These are phyloP conservation scores for Striga asiatica DNA, from an alignment of 257 asterid genomes.

Conservation along the genomic window DNA sequence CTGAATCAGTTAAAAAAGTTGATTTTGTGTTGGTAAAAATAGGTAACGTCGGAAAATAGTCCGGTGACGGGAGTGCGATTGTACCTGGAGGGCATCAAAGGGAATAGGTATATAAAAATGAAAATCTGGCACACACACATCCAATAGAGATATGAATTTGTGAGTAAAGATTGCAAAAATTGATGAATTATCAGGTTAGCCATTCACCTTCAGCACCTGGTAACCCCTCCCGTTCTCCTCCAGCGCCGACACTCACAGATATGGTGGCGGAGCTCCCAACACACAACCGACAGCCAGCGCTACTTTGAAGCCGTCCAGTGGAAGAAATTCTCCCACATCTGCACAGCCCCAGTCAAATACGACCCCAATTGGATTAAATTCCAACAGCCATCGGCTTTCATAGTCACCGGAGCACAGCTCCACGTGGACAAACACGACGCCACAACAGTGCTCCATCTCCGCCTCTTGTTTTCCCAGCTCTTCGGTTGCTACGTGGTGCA, in stretches of 20 bases:
- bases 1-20: no score
- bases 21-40: neutral
- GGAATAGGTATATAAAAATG: slow-evolving; percentile 68
- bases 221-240: slow-evolving; percentile 45
- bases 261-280: slow-evolving; percentile 53
- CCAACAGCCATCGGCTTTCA: slow-evolving; percentile 33
- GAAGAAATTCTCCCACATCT: slow-evolving; percentile 68
- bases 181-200: slow-evolving; percentile 50
- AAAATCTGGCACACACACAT: neutral
- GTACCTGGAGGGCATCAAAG: slow-evolving; percentile 71
- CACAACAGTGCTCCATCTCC: slow-evolving; percentile 46
- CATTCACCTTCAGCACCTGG: slow-evolving; percentile 62
- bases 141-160: no score
- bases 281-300: slow-evolving; percentile 32
- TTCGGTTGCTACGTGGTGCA: slow-evolving; percentile 36
- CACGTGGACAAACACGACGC: slow-evolving; percentile 33
- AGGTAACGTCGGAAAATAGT: slow-evolving; percentile 51
- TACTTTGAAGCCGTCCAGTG: slow-evolving; percentile 57
- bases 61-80: slow-evolving; percentile 90
- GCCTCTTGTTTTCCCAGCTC: slow-evolving; percentile 39
- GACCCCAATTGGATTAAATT: slow-evolving; percentile 22
- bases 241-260: neutral
- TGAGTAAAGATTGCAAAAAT: neutral
- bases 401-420: slow-evolving; percentile 85
- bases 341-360: slow-evolving; percentile 62